Percentiles rank a stretch among this genome's conserved stretches.
These are phyloP conservation scores for Sodiomyces alkalinus DNA, from an alignment of 2,329 filamentous ascomycete species.

Conservation along the genomic window DNA sequence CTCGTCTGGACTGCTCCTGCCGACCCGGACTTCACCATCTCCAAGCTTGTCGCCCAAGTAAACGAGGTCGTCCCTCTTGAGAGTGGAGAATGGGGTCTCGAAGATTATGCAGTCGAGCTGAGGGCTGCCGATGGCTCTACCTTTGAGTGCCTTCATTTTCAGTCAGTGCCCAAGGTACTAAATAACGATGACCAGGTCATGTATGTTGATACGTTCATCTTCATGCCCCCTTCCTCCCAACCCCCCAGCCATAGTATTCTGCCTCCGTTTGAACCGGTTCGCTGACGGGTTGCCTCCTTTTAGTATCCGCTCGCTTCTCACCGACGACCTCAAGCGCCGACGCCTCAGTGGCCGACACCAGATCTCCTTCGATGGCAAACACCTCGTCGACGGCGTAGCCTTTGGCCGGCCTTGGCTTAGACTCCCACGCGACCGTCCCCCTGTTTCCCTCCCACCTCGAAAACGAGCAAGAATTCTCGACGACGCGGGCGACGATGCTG, in stretches of 20 bases:
- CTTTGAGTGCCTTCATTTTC: slow-evolving; percentile 83
- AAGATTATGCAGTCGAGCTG: slow-evolving; percentile 79
- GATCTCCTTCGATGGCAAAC: slow-evolving; percentile 63
- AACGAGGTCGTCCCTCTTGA: slow-evolving; percentile 74
- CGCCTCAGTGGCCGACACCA: slow-evolving; percentile 65
- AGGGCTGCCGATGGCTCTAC: slow-evolving; percentile 34
- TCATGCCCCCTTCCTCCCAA: neutral
- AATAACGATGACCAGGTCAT: slow-evolving; percentile 74
- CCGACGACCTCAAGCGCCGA: slow-evolving; percentile 57
- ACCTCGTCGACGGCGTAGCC: slow-evolving; percentile 71
- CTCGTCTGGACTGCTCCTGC: slow-evolving; percentile 54
- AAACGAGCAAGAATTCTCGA: slow-evolving; percentile 45
- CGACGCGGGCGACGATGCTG: slow-evolving; percentile 25
- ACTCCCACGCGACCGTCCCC: slow-evolving; percentile 42
- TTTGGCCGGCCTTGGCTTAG: slow-evolving; percentile 63
- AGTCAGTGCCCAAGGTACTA: slow-evolving; percentile 51
- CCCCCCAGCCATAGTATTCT: neutral
- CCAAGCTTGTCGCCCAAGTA: slow-evolving; percentile 61
- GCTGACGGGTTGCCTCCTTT: slow-evolving; percentile 6
- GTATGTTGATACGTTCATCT: slow-evolving; percentile 31
- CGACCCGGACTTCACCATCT: slow-evolving; percentile 50
- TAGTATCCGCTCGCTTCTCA: slow-evolving; percentile 68
- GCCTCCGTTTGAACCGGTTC: too few relatives aligned
- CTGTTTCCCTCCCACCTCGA: slow-evolving; percentile 55
- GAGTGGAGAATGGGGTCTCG: slow-evolving; percentile 66